These are phyloP conservation scores for Trichoderma afroharzianum DNA, from an alignment of 2,329 filamentous ascomycete genomes.

Conservation along the genomic window DNA sequence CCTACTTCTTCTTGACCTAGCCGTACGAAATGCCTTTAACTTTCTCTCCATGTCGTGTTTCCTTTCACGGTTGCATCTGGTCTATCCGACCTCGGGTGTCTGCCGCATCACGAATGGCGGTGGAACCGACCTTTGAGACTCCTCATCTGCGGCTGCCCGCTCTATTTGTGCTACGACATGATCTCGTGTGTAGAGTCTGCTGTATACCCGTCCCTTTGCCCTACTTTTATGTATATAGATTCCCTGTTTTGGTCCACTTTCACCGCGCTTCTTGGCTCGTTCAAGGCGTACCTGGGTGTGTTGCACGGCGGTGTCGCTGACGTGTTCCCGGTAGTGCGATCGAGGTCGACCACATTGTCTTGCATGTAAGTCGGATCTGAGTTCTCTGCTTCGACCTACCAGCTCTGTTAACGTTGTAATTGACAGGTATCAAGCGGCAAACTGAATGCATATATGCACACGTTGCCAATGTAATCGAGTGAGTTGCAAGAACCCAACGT, in stretches of 20 bases:
- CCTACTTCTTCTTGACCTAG: not conserved
- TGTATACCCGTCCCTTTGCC: not conserved
- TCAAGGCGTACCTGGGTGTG: not conserved
- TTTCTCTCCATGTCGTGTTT: not conserved
- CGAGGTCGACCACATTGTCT: constrained; percentile 66
- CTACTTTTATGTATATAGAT: not conserved
- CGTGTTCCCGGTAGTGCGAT: constrained; percentile 57
- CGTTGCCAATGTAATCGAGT: constrained; percentile 75
- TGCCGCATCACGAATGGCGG: not conserved
- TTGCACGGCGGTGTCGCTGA: not conserved
- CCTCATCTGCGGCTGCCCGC: not conserved
- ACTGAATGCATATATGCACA: constrained; percentile 72
- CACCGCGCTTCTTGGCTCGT: not conserved
- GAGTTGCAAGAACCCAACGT: constrained; percentile 31
- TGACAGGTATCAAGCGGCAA: constrained; percentile 68
- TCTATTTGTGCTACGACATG: not conserved
- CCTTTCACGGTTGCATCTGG: not conserved
- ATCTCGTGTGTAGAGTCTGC: not conserved
- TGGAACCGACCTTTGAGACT: not conserved
- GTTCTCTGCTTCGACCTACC: not conserved
- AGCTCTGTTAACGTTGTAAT: constrained; percentile 17
- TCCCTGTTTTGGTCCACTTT: not conserved
- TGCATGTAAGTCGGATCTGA: constrained; percentile 48
- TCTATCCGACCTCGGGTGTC: not conserved
- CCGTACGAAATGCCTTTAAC: not conserved